phyloP scores from a whole-genome alignment of 345 rosid species.

The Theobroma cacao region DNA sequence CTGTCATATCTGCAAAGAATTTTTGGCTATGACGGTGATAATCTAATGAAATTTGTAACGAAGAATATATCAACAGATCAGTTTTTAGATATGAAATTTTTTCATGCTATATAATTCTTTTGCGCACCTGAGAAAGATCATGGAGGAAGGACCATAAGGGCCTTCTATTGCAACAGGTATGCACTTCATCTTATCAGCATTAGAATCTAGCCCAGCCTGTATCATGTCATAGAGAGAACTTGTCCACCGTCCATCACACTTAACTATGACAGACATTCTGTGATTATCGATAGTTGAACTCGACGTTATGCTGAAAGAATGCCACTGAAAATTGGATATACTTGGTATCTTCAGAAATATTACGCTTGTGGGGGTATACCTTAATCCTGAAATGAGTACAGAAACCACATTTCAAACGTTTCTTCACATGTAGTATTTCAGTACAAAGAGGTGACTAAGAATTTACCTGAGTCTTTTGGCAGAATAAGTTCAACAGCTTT shows the following conservation, averaged over 20 bases:
- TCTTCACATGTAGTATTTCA: not conserved
- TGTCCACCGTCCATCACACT: constrained; percentile 73
- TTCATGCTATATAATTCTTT: not conserved
- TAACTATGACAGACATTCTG: constrained; percentile 55
- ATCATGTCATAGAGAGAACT: constrained; percentile 48
- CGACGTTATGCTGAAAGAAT: constrained; percentile 76
- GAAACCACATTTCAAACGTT: not conserved
- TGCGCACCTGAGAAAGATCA: constrained; percentile 58
- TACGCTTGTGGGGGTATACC: constrained; percentile 60
- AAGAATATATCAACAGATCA: not conserved
- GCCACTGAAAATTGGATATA: constrained; percentile 73
- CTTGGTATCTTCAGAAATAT: constrained; percentile 66
- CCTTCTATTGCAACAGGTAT: constrained; percentile 65
- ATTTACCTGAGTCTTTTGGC: constrained; percentile 68
- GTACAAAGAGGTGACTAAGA: not conserved
- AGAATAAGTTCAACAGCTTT: constrained; percentile 60
- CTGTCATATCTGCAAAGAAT: constrained; percentile 58
- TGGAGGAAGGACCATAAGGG: constrained; percentile 76
- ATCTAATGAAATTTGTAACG: not conserved
- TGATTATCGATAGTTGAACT: constrained; percentile 52
- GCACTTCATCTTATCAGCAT: constrained; percentile 32
- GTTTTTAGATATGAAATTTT: not conserved
- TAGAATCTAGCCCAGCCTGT: constrained; percentile 34
- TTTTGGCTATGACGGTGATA: not conserved
- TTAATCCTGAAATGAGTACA: constrained; percentile 48